A percentile compares a stretch with the other conserved stretches of the same genome.
Evolutionary conservation across 202 grass and related monocot genomes (phyloP).

Genomic region (Panicum virgatum): DNA sequence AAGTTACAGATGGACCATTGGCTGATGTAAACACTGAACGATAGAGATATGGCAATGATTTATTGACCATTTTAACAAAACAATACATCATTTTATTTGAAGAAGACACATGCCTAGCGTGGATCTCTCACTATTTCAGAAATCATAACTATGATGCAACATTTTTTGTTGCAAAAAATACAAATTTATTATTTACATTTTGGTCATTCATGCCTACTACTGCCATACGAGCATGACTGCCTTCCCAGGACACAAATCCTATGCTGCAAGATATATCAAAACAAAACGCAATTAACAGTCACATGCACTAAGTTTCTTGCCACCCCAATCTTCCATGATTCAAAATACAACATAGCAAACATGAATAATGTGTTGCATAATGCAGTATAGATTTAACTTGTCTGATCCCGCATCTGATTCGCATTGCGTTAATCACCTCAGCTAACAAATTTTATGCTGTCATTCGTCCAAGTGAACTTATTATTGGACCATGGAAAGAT

Average conservation of each 20-base stretch:
- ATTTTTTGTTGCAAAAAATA: neutral
- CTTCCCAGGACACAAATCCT: neutral
- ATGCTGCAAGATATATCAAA: neutral
- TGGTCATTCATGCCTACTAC: neutral
- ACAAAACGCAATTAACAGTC: neutral
- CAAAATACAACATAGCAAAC: neutral
- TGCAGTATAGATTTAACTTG: neutral
- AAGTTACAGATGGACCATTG: neutral
- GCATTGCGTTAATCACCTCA: neutral
- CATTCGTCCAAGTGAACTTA: neutral
- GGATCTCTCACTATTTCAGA: neutral
- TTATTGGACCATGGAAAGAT: neutral
- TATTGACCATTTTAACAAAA: neutral
- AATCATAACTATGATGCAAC: neutral
- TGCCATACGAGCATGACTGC: neutral
- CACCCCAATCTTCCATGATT: neutral
- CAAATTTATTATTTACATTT: neutral
- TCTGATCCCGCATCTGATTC: neutral
- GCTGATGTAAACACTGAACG: neutral
- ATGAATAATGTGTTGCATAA: neutral
- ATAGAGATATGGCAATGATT: neutral
- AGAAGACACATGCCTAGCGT: neutral
- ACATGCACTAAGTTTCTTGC: neutral
- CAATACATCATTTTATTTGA: neutral
- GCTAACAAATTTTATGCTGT: neutral